Base-by-base conservation (phyloP, 768 basidiomycete genomes). In the Leucosporidium scottii region DNA sequence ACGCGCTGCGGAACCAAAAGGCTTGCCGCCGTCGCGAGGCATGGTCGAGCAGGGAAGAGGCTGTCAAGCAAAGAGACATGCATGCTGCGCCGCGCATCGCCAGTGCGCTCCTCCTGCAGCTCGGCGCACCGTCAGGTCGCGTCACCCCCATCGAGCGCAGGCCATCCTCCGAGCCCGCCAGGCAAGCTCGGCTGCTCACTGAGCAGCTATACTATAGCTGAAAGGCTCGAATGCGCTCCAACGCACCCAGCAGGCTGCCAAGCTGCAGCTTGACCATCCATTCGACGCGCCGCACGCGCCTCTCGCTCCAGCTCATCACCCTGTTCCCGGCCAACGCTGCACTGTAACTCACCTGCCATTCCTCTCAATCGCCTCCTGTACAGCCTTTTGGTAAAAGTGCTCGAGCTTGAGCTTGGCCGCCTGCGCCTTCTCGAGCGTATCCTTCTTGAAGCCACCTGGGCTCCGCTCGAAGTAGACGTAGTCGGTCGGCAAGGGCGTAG, bases 351-450 rank as follows among this genome's bases (percentile, higher is more conserved):
- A 93, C 93, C 94, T 85, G 62, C 86, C 84, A 77, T 97, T 97
- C 61, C 96, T 82, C 76, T 93, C 93, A 56, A 99, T 90, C 18
- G 94, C 94, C 55, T 89, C 85, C 77, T 97, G 93, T 51, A 99
- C 96, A 1, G 91, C 91, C 50, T 96, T 87, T 79, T 97, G 96
- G 80, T 97, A 99, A 77, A 87, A 96, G 77, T 93, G 87, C 80
- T 98, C 96, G 61, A 98, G 83, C 79, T 94, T 96, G 80, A 97
- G 82, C 78, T 96, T 93, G 3, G 93, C 93, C 50, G 85, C 85
- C 87, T 71, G 69, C 0, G 72, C 68, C 68, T 76, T 87, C 54
- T 91, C 87, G 70, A 87, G 78, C 21, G 90, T 87, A 68, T 88
- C 85, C 62, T 90, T 87, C 9, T 89, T 88, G 78, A 94, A 91